Conservation (phyloP, 805 yeast species). For the Huiozyma sinensis region DNA sequence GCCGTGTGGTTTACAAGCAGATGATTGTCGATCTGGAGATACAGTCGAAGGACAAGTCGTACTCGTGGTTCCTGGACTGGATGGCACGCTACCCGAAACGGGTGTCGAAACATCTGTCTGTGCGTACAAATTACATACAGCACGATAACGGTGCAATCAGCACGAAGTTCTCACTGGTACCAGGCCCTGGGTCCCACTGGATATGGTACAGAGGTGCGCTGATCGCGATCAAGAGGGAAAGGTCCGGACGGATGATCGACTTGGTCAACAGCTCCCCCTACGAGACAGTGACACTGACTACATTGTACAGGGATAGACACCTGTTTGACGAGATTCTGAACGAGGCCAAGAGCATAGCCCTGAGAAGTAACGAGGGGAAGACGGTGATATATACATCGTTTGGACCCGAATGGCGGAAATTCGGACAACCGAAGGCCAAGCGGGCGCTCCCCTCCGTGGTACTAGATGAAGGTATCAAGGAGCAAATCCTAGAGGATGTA, state of each 20-base stretch:
- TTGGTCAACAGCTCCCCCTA: constrained; percentile 87
- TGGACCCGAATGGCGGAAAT: constrained; percentile 99
- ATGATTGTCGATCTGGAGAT: constrained; percentile 86
- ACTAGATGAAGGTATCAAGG: constrained; percentile 65
- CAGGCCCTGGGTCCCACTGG: constrained; percentile 94
- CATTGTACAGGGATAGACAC: constrained; percentile 69
- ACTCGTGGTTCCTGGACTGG: constrained; percentile 93
- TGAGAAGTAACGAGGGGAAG: constrained; percentile 78
- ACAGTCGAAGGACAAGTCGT: constrained; percentile 86
- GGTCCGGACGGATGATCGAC: constrained; percentile 82
- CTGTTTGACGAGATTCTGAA: constrained; percentile 59
- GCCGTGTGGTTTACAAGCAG: constrained; percentile 66
- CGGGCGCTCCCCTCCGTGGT: constrained; percentile 78
- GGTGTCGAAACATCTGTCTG: constrained; percentile 74
- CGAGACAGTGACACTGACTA: constrained; percentile 91
- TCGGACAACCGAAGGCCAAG: constrained; percentile 89
- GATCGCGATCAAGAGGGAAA: constrained; percentile 79
- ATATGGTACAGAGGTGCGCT: constrained; percentile 78
- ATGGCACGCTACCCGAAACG: constrained; percentile 76
- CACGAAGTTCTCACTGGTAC: constrained; percentile 83
- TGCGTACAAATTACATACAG: constrained; percentile 75
- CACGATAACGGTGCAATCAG: constrained; percentile 88
- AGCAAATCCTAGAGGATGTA: constrained; percentile 58
- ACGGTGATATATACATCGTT: constrained; percentile 89
- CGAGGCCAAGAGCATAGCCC: constrained; percentile 80